Conservation (phyloP, 768 basidiomycete genomes). For the Kondoa subrosea region DNA sequence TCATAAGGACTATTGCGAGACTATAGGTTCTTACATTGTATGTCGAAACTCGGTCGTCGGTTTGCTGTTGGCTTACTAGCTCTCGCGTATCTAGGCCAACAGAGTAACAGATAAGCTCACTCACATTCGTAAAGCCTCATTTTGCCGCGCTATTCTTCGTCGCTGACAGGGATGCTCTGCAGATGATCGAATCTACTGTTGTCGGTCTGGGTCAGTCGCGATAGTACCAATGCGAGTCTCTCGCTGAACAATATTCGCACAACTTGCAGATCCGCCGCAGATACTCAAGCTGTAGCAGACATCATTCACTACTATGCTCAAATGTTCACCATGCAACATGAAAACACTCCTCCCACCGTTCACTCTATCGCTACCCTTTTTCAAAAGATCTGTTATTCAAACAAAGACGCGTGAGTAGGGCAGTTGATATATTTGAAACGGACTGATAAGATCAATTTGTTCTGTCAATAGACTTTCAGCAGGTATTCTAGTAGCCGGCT, state of each 20-base stretch:
- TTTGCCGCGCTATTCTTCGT: neutral
- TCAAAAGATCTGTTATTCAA: slow-evolving; percentile 75
- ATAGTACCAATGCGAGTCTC: too few relatives aligned
- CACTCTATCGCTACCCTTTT: slow-evolving; percentile 65
- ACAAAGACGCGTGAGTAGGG: slow-evolving; percentile 48
- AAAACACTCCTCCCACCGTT: slow-evolving; percentile 55
- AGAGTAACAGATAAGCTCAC: slow-evolving; percentile 98
- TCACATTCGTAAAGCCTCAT: neutral
- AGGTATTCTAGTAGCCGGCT: slow-evolving; percentile 94
- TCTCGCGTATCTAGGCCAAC: slow-evolving; percentile 49
- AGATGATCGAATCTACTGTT: slow-evolving; percentile 88
- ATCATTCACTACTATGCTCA: slow-evolving; percentile 51
- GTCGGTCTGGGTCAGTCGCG: slow-evolving; percentile 78
- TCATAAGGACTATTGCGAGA: slow-evolving; percentile 6
- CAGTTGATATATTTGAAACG: too few relatives aligned
- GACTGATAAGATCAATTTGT: too few relatives aligned
- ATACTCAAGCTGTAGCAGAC: slow-evolving; percentile 93
- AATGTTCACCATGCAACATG: slow-evolving; percentile 32
- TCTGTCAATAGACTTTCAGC: slow-evolving; percentile 45
- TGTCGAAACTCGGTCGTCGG: too few relatives aligned
- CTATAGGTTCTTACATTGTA: slow-evolving; percentile 5
- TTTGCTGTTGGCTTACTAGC: neutral
- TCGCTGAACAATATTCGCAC: too few relatives aligned
- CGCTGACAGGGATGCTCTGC: neutral
- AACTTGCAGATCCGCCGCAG: slow-evolving; percentile 51